Percentiles rank a stretch among this genome's conserved stretches.
Conservation (phyloP, 1,139 yeast genomes). For the Entelexis paramagnoliae region DNA sequence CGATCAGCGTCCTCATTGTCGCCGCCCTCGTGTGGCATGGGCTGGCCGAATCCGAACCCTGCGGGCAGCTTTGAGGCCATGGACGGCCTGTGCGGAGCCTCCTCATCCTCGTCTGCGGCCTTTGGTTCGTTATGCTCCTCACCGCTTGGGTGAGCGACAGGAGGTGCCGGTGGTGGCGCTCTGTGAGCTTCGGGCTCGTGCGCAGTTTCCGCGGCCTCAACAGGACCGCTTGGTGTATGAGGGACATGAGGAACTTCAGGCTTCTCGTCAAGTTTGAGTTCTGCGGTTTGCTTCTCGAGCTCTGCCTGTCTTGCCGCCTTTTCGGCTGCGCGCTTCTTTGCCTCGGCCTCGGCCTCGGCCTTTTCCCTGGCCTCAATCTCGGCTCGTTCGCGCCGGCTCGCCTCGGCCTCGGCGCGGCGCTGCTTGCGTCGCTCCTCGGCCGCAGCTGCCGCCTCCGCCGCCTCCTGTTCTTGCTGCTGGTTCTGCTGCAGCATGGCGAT, state of each 20-base stretch:
- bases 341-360: constrained; percentile 10
- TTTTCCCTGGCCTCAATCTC: constrained; percentile 18
- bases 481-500: constrained; percentile 73
- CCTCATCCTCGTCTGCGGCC: not conserved
- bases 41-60: not conserved
- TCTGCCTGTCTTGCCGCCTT: constrained; percentile 9
- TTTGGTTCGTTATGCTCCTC: not conserved
- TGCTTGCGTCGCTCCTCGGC: constrained; percentile 24
- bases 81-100: not conserved
- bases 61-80: not conserved
- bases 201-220: constrained; percentile 39
- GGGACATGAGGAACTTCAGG: not conserved
- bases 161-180: not conserved
- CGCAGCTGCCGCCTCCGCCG: constrained; percentile 16
- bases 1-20: constrained; percentile 12
- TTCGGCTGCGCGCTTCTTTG: constrained; percentile 6
- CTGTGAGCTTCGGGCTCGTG: not conserved
- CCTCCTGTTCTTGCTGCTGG: constrained; percentile 19
- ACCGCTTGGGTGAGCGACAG: not conserved
- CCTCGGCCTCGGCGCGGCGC: constrained; percentile 20
- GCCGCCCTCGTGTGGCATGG: constrained; percentile 21
- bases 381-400: constrained; percentile 13
- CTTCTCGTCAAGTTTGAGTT: constrained; percentile 48
- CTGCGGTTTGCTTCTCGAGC: not conserved
- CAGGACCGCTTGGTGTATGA: constrained; percentile 35